Base-by-base conservation (phyloP, 2,329 filamentous ascomycete species). In the Aspergillus hortae region DNA sequence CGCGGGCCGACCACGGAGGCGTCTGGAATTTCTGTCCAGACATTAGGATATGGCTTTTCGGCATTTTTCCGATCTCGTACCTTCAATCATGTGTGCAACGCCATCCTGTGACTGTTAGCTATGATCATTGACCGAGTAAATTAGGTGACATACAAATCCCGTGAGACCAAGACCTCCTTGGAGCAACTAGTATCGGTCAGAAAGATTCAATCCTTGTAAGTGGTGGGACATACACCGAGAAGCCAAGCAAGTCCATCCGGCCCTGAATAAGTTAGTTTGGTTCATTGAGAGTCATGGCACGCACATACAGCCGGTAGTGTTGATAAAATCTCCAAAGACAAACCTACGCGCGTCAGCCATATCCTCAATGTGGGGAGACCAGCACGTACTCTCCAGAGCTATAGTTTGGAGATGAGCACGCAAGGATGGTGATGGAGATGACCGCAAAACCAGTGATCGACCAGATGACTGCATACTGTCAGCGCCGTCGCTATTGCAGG, bases 361-460 rank as follows among this genome's bases (percentile, higher is more conserved):
- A 35, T n/a, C 5, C 9, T 27, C n/a, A 12, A 4, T 1, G 21
- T 23, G 19, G 1, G 17, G 4, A 15, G 4, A 17, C 4, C 23
- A 35, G 44, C 17, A 56, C 87, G 48, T 87, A 88, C 9, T 77
- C 67, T 14, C 77, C 86, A 6, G 77, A 80, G 60, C 84, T 84
- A 62, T 82, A 90, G 57, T 85, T 74, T 0, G 85, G 85, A 2
- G 86, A 80, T 0, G 85, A 77, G 61, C 84, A 88, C 4, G 85
- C 78, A 45, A 91, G 71, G 0, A 88, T 75, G 0, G 86, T 87
- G 56, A 89, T 87, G 56, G 77, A 86, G 57, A 90, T 88, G 52
- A 90, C 74, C 41, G 81, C 71, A 58, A 90, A 89, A 0, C 88
- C 88, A 1, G 77, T 68, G 2, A 90, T 74, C 2, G 83, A 87